Base-by-base conservation (phyloP, 441 rosid species). In the Melianthus villosus region DNA sequence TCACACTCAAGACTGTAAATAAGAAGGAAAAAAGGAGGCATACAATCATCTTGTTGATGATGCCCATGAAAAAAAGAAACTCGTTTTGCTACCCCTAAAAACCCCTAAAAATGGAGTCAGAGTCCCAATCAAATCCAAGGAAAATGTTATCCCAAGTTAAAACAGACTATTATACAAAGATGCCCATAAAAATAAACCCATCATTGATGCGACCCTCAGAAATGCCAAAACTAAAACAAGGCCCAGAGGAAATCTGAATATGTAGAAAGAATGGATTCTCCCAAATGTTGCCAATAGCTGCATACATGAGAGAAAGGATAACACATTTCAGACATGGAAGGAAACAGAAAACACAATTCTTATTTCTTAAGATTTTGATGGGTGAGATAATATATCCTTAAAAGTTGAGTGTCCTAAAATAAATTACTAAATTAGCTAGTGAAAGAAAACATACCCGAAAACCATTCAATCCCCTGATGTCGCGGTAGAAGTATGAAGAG, bases 141-240 rank as follows among this genome's bases (percentile, higher is more conserved):
- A n/a, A n/a, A n/a, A n/a, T n/a, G n/a, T n/a, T n/a, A n/a, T n/a
- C n/a, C n/a, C n/a, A n/a, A n/a, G n/a, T n/a, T n/a, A n/a, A n/a
- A n/a, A n/a, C n/a, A n/a, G n/a, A n/a, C n/a, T 40, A 55, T 58
- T 25, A 45, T 40, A 41, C 14, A 20, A 40, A 38, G 54, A 56
- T 46, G 69, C 67, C 69, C 48, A 40, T 52, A 60, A 57, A 59
- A 53, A 33, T 40, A 44, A 51, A 64, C 66, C 13, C 60, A 47
- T 46, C n/a, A 53, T 17, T 38, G 15, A 48, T 33, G 25, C 29
- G 19, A 28, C 49, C 53, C 56, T 53, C 38, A 23, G n/a, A 45
- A 51, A 31, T 17, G 25, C 50, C 33, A 31, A 43, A 56, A n/a
- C 16, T 13, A 22, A 48, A 25, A 22, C 12, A 46, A 47, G 42